Evolutionary conservation across 2,329 filamentous ascomycete genomes (phyloP), one percentile per base, ranked within the genome.

Genomic region (Fusarium sp.): DNA sequence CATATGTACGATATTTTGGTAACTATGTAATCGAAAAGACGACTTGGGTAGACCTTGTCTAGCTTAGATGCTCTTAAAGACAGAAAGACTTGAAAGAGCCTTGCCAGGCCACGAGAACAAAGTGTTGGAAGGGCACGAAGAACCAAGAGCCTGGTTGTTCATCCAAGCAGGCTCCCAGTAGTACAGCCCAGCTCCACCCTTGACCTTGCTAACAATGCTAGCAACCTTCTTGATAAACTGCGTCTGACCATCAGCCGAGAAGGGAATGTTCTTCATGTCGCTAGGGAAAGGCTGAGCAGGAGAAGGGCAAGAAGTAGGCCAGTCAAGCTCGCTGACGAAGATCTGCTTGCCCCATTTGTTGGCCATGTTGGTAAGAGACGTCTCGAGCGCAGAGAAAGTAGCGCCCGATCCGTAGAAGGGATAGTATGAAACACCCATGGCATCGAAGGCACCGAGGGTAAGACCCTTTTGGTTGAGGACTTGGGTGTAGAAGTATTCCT

Each of bases 161-260:
- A 93, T 84, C 91, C 91, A 94, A 2, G 88, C 90, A 1, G 91
- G 91, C 79, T 94, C 92, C 92, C 92, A 94, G 74, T 94, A 94
- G 70, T 91, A 93, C 12, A 94, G 49, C 0, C 91, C 92, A 33
- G 83, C 80, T 0, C 90, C 90, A 3, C 86, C 85, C 3, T 80
- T 84, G 1, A 90, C 86, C 3, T 82, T 85, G 3, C 84, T 82
- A 0, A 93, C 86, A 2, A 89, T 83, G 3, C 82, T 82, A 0
- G 90, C 90, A 23, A 94, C 85, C 64, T 87, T 82, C 80, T 88
- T 83, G 60, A 94, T 81, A 81, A 90, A 94, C 4, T 84, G 85
- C 4, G 82, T 82, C 84, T 94, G 92, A 0, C 92, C 92, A 0
- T 84, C 88, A 0, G 86, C 88, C 6, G 87, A 89, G 73, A 92